Evolutionary conservation across 805 yeast genomes (phyloP), one percentile per base, ranked within the genome.

Genomic region (Saturnispora dispora): DNA sequence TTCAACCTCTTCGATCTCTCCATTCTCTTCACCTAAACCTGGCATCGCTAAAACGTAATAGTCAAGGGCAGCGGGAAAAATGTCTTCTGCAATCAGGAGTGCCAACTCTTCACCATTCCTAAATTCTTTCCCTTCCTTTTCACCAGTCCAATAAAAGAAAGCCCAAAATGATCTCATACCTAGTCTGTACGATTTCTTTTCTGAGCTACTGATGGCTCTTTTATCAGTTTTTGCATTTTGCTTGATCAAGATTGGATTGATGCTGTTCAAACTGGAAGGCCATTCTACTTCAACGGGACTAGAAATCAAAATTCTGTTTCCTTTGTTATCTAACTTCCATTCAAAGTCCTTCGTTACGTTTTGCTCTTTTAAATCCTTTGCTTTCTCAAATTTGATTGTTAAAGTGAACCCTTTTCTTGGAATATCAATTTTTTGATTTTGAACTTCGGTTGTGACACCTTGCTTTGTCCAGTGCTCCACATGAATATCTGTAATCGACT

Each of bases 141-240:
- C 64, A 0, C 95, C 96, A 0, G 93, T 84, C 90, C 95, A 89
- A 46, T 72, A 71, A 63, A 89, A 90, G 83, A 90, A 90, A 5
- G 88, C 83, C 66, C 91, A 90, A 60, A 91, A 84, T 13, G 91
- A 81, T 61, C 83, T 82, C 88, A 83, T 83, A 4, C 90, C 90
- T 18, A 72, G 61, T 52, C 90, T 69, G 61, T 84, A 84, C 51
- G 71, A 70, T 58, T 75, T 80, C 64, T 83, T 83, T 42, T 80
- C 82, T 20, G 74, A 78, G 20, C 65, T 55, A n/a, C 71, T 58
- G 43, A 79, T 68, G 30, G 73, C 71, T 20, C 63, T 63, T 2
- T 43, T 30, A 13, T 54, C 56, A 1, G 46, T 40, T 33, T 60
- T 59, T 2, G 53, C 54, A 39, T 72, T 69, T 41, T 70, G 67